Base-by-base conservation (phyloP, 2,329 filamentous ascomycete species). In the Magnaporthiopsis incrustans region DNA sequence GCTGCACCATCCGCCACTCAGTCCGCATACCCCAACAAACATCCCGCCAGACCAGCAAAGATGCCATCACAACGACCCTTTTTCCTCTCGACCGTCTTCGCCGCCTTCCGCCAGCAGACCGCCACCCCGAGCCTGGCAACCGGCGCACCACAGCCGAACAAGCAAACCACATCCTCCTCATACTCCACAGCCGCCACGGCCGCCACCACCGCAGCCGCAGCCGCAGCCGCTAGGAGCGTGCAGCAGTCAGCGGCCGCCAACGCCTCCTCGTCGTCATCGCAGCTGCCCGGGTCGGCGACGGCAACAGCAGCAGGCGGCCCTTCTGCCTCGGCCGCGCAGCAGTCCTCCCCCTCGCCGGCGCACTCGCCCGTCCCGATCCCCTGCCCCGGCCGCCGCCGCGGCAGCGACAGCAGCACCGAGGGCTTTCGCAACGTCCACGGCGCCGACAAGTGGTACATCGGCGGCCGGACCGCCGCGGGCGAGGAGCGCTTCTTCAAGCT, bases 401-500 rank as follows among this genome's bases (percentile, higher is more conserved):
- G 89, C 32, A 91, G 88, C 69, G 89, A 92, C 69, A 91, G 87
- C 74, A 89, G 85, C 67, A 87, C 83, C 63, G 90, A 92, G 71
- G 90, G 89, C 1, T 92, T 92, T 73, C 80, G 89, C 63, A 89
- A 92, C 66, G 87, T 87, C 50, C 75, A 86, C 61, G 89, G 88
- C 2, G 83, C 85, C 1, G 90, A 93, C 68, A 92, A 90, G 76
- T 91, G 89, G 88, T 93, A 92, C 71, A 90, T 93, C 64, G 90
- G 90, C 27, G 90, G 90, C 8, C 79, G 89, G 71, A 92, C 89
- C 33, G 89, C 89, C 1, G 82, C 78, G 1, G 90, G 90, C n/a
- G 90, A 93, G 71, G 90, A 93, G 73, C 85, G 85, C 71, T 92
- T 91, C 77, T 93, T 92, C 75, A 91, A 91, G 77, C 77, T 93